These are phyloP conservation scores for Capsicum chinense DNA, from an alignment of 257 asterid species.

Conservation along the genomic window DNA sequence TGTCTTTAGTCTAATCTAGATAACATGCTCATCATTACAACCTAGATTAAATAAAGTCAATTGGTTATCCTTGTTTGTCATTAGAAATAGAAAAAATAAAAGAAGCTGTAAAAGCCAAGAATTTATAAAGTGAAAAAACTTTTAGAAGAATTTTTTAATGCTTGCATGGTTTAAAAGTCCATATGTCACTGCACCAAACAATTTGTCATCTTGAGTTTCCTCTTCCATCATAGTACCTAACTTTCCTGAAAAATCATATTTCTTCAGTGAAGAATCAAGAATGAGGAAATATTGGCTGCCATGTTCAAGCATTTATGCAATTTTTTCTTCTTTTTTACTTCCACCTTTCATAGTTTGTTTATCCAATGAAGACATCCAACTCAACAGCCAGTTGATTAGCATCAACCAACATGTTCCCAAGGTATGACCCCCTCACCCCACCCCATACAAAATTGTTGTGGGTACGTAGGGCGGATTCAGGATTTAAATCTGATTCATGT, in stretches of 20 bases:
- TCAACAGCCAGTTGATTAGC: conserved; percentile 27
- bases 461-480: too few relatives aligned
- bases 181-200: neutral
- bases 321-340: neutral
- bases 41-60: conserved; percentile 16
- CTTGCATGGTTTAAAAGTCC: neutral
- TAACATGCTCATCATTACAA: conserved; percentile 1
- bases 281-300: neutral
- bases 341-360: conserved; percentile 18
- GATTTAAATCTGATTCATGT: neutral
- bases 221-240: neutral
- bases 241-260: neutral
- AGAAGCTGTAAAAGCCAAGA: neutral
- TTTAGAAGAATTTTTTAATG: neutral
- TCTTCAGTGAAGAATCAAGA: conserved; percentile 21
- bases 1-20: neutral
- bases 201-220: neutral
- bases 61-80: neutral
- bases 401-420: conserved; percentile 26
- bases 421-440: neutral
- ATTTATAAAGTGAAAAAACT: conserved; percentile 7
- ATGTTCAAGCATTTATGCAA: neutral
- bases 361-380: conserved; percentile 21
- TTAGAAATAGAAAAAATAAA: neutral
- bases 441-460: neutral